Evolutionary conservation across 192 early-diverging fungal species (phyloP).

Genomic region (Fimicolochytrium jonesii): DNA sequence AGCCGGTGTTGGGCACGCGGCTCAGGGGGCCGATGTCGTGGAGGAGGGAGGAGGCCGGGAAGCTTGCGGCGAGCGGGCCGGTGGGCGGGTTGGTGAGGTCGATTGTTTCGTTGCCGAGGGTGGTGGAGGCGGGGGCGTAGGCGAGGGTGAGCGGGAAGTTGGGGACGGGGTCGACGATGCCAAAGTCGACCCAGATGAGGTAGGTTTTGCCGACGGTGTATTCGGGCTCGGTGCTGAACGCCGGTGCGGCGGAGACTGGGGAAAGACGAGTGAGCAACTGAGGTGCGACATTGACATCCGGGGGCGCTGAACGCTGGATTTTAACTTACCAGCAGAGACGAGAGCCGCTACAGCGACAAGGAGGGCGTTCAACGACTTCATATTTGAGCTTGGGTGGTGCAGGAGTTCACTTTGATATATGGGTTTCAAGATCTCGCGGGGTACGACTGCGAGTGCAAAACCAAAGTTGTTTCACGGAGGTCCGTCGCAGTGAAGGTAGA

Average conservation of each 20-base stretch:
- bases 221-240: not conserved
- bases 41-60: too few species aligned
- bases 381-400: too few species aligned
- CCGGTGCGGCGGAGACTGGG: not conserved
- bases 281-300: too few species aligned
- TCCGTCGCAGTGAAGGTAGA: too few species aligned
- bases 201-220: conserved; percentile 5
- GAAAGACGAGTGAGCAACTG: too few species aligned
- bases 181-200: conserved; percentile 11
- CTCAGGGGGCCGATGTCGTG: conserved; percentile 1
- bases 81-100: not conserved
- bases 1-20: not conserved
- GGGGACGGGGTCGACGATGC: conserved; percentile 8
- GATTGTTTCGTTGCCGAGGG: not conserved
- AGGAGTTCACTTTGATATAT: too few species aligned
- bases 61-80: too few species aligned
- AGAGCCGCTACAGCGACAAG: not conserved
- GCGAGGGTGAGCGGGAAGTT: not conserved
- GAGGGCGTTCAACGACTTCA: not conserved
- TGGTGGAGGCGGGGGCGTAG: conserved; percentile 1
- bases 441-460: too few species aligned
- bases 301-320: too few species aligned
- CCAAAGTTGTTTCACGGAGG: too few species aligned
- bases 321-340: too few species aligned
- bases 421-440: too few species aligned